Evolutionary conservation across 139 green algal species (phyloP).

Genomic region (Coccomyxa sp.): DNA sequence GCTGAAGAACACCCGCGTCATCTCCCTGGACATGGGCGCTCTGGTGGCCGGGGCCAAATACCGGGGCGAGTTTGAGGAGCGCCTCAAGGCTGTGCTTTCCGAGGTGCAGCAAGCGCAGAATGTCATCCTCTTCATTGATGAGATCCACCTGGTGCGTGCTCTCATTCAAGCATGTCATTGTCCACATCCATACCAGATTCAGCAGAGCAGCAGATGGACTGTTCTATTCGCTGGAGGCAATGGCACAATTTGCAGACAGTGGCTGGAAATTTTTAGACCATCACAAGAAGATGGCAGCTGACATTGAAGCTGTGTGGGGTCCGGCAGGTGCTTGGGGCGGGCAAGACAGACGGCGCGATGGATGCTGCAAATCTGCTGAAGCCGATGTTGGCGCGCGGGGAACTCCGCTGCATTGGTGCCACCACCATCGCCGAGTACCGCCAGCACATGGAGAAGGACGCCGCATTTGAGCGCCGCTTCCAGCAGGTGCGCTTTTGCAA

Average conservation of each 20-base stretch:
- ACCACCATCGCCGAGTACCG: constrained; percentile 90
- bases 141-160: constrained; percentile 75
- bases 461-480: constrained; percentile 86
- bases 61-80: constrained; percentile 92
- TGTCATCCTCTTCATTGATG: constrained; percentile 94
- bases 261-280: no score
- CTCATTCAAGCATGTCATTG: background rate
- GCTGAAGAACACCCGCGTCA: constrained; percentile 59
- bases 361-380: constrained; percentile 96
- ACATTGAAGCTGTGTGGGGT: background rate
- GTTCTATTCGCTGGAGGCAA: background rate
- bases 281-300: no score
- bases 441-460: constrained; percentile 93
- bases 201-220: background rate
- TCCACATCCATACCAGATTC: background rate
- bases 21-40: constrained; percentile 87
- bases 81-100: constrained; percentile 81
- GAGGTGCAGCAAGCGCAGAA: constrained; percentile 66
- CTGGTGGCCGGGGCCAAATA: constrained; percentile 83
- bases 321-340: constrained; percentile 37
- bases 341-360: constrained; percentile 80
- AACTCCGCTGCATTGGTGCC: constrained; percentile 93
- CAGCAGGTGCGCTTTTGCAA: constrained; percentile 59
- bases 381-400: constrained; percentile 89
- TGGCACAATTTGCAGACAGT: no score